A percentile compares a stretch with the other conserved stretches of the same genome.
phyloP scores from a whole-genome alignment of 257 asterid genomes.

The Nyctanthes arbortristis region DNA sequence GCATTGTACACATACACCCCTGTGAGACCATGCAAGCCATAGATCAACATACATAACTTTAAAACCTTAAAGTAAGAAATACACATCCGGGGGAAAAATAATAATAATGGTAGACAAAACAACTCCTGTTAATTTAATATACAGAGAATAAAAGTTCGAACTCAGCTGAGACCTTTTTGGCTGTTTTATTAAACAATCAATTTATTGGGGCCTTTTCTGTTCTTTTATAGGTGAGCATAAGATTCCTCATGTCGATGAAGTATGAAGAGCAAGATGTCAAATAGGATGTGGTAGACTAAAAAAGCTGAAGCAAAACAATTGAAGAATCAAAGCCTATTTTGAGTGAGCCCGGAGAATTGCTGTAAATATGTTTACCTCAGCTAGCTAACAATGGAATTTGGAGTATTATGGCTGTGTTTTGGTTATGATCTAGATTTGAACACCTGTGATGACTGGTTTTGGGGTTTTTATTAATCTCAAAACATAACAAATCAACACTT shows the following conservation, averaged over 20 bases:
- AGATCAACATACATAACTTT: too few relatives aligned
- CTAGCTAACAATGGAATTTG: neutral
- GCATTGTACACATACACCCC: too few relatives aligned
- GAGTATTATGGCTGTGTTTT: conserved; percentile 14
- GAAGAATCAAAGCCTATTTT: neutral
- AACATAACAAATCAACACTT: neutral
- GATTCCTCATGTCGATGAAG: conserved; percentile 76
- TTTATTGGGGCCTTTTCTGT: neutral
- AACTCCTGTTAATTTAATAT: too few relatives aligned
- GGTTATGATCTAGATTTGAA: neutral
- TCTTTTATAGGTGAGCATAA: conserved; percentile 53
- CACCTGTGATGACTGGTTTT: conserved; percentile 4
- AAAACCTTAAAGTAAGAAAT: too few relatives aligned
- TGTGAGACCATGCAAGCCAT: too few relatives aligned
- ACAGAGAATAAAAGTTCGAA: too few relatives aligned
- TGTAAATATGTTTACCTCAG: conserved; percentile 12
- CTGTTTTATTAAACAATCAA: neutral
- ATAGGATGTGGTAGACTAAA: conserved; percentile 43
- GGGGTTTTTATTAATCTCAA: neutral
- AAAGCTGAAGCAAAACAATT: neutral
- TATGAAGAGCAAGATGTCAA: conserved; percentile 83
- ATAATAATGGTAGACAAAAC: too few relatives aligned
- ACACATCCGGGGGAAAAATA: too few relatives aligned
- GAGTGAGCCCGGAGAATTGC: conserved; percentile 1
- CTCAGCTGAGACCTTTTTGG: neutral